Evolutionary conservation across 2,329 filamentous ascomycete species (phyloP).

Genomic region (Arthroderma sp.): DNA sequence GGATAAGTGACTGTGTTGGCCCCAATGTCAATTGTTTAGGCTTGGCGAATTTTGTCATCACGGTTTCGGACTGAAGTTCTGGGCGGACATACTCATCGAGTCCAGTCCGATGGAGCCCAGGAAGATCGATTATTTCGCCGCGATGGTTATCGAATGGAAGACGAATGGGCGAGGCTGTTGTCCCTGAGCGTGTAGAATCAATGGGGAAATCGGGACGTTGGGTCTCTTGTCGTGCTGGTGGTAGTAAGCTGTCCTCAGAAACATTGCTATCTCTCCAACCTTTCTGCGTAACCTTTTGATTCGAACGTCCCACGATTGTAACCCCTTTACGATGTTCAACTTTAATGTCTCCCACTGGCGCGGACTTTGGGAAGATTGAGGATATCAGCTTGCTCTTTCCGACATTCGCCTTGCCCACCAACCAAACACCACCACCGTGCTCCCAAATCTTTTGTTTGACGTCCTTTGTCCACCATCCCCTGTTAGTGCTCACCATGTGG

Average conservation of each 20-base stretch:
- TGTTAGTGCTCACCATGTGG: conserved; percentile 69
- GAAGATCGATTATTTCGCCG: conserved; percentile 87
- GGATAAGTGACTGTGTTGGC: conserved; percentile 62
- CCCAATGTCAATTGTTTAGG: conserved; percentile 63
- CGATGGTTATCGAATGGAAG: conserved; percentile 65
- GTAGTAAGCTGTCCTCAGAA: conserved; percentile 46
- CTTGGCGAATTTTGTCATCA: conserved; percentile 65
- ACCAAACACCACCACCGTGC: conserved; percentile 77
- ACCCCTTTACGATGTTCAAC: neutral
- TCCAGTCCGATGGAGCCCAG: conserved; percentile 63
- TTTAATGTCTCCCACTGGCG: conserved; percentile 16
- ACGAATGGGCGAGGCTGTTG: conserved; percentile 87
- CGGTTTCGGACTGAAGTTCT: conserved; percentile 50
- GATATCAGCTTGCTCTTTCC: conserved; percentile 91
- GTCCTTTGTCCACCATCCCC: conserved; percentile 80
- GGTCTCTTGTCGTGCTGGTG: conserved; percentile 58
- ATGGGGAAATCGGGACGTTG: conserved; percentile 74
- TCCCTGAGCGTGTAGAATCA: conserved; percentile 77
- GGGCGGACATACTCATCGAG: conserved; percentile 59
- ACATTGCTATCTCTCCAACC: conserved; percentile 10
- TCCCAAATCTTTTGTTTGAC: conserved; percentile 77
- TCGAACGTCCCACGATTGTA: neutral
- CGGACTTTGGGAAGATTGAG: conserved; percentile 66
- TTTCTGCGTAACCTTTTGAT: neutral
- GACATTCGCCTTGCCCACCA: conserved; percentile 97